Conservation (phyloP, 208 protist species). For the Crithidia fasciculata region DNA sequence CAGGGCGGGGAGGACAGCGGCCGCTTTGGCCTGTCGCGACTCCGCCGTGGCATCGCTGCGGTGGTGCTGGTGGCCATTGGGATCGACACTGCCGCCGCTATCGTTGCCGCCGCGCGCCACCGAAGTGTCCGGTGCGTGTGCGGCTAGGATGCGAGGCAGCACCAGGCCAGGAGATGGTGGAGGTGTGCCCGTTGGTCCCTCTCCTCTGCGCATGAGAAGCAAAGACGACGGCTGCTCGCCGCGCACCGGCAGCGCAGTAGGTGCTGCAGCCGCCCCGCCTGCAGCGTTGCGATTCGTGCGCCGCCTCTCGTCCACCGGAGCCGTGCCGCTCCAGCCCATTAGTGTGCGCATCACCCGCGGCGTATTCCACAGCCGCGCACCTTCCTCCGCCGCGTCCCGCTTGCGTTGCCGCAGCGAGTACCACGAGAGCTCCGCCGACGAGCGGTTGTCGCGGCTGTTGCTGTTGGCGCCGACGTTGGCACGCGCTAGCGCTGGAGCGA, state of each 20-base stretch:
- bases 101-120: background rate
- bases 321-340: constrained; percentile 65
- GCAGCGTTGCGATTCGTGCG: too few species aligned
- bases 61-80: too few species aligned
- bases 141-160: constrained; percentile 26
- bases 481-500: constrained; percentile 20
- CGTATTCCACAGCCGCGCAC: constrained; percentile 59
- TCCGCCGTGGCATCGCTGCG: too few species aligned
- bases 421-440: constrained; percentile 37
- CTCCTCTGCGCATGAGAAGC: too few species aligned
- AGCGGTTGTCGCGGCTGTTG: background rate
- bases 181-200: too few species aligned
- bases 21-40: too few species aligned
- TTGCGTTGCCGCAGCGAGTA: constrained; percentile 48
- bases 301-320: background rate
- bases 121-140: background rate
- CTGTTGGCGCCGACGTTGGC: background rate
- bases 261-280: too few species aligned
- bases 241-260: too few species aligned
- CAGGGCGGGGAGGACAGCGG: constrained; percentile 5
- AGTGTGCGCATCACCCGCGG: constrained; percentile 81
- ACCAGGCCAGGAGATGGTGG: constrained; percentile 1
- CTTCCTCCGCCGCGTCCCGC: constrained; percentile 44
- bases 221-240: too few species aligned
- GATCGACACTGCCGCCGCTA: background rate